Evolutionary conservation across 73 alveolate species (phyloP).

Genomic region (Paramecium bursaria): DNA sequence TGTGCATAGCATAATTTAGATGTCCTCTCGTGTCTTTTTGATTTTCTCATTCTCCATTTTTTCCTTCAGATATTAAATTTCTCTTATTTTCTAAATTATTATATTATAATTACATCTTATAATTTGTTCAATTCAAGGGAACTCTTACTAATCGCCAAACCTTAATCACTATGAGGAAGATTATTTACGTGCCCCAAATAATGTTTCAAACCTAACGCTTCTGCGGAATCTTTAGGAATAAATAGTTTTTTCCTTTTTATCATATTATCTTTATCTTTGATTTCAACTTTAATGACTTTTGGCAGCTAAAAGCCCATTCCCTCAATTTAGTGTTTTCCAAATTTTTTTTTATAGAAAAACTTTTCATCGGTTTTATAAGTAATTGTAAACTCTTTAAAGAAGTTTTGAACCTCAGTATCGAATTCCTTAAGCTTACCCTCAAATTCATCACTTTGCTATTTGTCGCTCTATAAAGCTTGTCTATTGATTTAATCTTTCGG

Average conservation of each 20-base stretch:
- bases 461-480: neutral
- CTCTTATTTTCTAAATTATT: conserved; percentile 71
- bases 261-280: conserved; percentile 52
- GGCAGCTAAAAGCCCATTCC: conserved; percentile 41
- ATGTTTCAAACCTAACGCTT: conserved; percentile 66
- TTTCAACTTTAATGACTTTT: conserved; percentile 25
- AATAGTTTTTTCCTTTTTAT: conserved; percentile 53
- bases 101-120: too few relatives aligned
- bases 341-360: neutral
- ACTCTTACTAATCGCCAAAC: conserved; percentile 66
- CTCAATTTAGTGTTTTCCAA: neutral
- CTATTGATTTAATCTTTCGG: neutral
- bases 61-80: conserved; percentile 57
- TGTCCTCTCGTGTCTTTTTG: conserved; percentile 63
- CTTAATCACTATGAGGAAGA: conserved; percentile 69
- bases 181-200: conserved; percentile 67
- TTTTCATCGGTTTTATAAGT: conserved; percentile 16
- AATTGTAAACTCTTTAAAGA: conserved; percentile 48
- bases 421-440: conserved; percentile 47
- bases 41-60: conserved; percentile 68
- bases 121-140: conserved; percentile 62
- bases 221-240: conserved; percentile 56
- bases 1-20: conserved; percentile 65
- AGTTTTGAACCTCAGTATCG: conserved; percentile 40
- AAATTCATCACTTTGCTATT: neutral